Percentiles rank a stretch among this genome's conserved stretches.
Evolutionary conservation across 331 rosid genomes (phyloP).

Genomic region (Quercus phellos): DNA sequence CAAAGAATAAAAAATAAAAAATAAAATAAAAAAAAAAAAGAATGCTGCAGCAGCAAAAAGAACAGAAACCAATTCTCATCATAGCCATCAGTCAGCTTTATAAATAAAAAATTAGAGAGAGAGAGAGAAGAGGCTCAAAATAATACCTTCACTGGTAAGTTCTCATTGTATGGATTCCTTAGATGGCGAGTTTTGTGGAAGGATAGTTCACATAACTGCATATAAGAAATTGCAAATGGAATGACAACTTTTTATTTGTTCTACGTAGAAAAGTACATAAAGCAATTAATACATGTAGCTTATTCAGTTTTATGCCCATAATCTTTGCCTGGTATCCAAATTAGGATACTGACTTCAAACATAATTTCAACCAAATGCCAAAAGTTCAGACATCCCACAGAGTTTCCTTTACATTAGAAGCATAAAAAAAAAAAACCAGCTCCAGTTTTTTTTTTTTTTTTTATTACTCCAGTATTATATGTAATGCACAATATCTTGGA

Average conservation of each 20-base stretch:
- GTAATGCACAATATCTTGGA: background rate
- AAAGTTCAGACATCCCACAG: background rate
- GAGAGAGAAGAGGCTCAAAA: background rate
- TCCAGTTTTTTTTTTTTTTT: background rate
- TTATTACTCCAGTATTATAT: background rate
- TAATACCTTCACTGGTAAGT: slow-evolving; percentile 95
- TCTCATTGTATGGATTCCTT: slow-evolving; percentile 96
- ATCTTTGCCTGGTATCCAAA: background rate
- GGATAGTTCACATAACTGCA: slow-evolving; percentile 96
- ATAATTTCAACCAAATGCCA: background rate
- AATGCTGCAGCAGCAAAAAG: background rate
- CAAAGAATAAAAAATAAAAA: background rate
- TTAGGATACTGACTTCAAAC: background rate
- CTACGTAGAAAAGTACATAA: background rate
- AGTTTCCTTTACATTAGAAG: background rate
- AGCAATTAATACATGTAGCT: background rate
- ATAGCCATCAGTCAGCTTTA: background rate
- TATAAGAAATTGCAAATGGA: slow-evolving; percentile 32
- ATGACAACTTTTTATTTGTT: background rate
- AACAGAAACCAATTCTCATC: background rate
- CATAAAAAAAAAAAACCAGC: background rate
- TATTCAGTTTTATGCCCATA: background rate
- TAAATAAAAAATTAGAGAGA: background rate
- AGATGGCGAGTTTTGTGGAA: slow-evolving; percentile 98
- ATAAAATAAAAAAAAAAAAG: background rate